Conservation (phyloP, 495 filamentous ascomycete genomes). For the Bathelium albidoporum region DNA sequence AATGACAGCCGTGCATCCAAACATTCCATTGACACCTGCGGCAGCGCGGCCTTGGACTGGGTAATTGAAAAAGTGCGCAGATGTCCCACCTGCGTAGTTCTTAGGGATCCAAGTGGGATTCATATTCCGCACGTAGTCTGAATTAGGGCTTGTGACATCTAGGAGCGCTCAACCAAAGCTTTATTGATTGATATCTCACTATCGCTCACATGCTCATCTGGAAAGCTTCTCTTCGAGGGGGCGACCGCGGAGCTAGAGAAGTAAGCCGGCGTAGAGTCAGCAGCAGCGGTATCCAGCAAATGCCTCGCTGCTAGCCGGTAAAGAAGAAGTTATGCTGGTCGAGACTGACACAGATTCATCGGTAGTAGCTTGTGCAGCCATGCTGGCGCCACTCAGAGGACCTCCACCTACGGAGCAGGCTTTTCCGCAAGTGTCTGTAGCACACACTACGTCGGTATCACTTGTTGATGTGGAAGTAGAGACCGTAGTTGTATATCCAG, state of each 20-base stretch:
- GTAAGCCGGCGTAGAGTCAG: not conserved
- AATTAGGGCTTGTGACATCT: not conserved
- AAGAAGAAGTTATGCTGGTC: slow-evolving; percentile 8
- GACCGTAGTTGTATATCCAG: not conserved
- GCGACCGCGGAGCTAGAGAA: no score
- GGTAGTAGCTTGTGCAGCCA: slow-evolving; percentile 8
- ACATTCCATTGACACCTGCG: not conserved
- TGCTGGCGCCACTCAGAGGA: slow-evolving; percentile 9
- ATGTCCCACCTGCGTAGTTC: no score
- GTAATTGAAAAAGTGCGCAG: not conserved
- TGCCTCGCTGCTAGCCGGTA: slow-evolving; percentile 8
- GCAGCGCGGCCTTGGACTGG: not conserved
- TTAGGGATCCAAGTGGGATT: not conserved
- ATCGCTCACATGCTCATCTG: not conserved
- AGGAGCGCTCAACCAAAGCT: not conserved
- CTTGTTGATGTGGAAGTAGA: not conserved
- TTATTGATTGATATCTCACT: not conserved
- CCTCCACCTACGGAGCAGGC: slow-evolving; percentile 7
- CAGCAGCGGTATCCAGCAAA: not conserved
- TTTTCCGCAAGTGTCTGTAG: slow-evolving; percentile 10
- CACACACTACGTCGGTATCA: slow-evolving; percentile 3
- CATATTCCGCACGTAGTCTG: not conserved
- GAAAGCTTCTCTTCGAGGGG: not conserved
- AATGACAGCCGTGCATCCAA: not conserved
- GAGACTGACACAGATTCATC: slow-evolving; percentile 13